Base-by-base conservation (phyloP, 1,284 basidiomycete species). In the Pulveroboletus sp. region DNA sequence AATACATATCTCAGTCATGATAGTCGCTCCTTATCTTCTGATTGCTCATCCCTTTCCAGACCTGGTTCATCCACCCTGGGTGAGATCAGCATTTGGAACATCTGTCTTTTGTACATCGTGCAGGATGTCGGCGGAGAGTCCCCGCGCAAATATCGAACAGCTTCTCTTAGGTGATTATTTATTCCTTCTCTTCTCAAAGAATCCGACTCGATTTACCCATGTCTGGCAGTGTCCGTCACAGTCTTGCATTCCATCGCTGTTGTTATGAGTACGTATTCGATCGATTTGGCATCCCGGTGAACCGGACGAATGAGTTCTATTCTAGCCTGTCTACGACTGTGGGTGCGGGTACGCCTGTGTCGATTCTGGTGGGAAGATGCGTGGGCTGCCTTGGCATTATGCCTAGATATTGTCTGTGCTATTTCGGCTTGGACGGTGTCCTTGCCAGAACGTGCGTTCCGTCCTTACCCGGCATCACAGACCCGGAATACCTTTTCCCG, bases 311-410 rank as follows among this genome's bases (percentile, higher is more conserved):
- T n/a, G n/a, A 17, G 22, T 24, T 2, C 29, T 36, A 5, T 35
- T 35, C 26, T 51, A 52, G 58, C 63, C 11, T 51, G 45, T 33
- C 20, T 52, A 36, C 61, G 65, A 24, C 31, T 64, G 20, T 67
- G 61, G 63, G 17, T 54, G 11, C 54, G 57, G 29, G 43, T 45
- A 20, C 38, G 40, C 20, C 43, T 57, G 17, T 46, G 24, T 24
- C 60, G 63, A 26, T 40, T 62, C 38, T 65, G 63, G 65, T 67
- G 65, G 63, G 65, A 65, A 25, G 65, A 65, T 38, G 49, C 25
- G 20, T 63, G 56, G 63, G 61, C 57, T 24, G 39, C 26, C 17
- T 15, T 55, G 8, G 65, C 65, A 20, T 22, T 65, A 31, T 58
- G 33, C 38, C 22, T 60, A 20, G 49, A 51, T 18, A 29, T 60